Base-by-base conservation (phyloP, 1,284 basidiomycete species). In the Ceratorhiza oryzae-sativae region DNA sequence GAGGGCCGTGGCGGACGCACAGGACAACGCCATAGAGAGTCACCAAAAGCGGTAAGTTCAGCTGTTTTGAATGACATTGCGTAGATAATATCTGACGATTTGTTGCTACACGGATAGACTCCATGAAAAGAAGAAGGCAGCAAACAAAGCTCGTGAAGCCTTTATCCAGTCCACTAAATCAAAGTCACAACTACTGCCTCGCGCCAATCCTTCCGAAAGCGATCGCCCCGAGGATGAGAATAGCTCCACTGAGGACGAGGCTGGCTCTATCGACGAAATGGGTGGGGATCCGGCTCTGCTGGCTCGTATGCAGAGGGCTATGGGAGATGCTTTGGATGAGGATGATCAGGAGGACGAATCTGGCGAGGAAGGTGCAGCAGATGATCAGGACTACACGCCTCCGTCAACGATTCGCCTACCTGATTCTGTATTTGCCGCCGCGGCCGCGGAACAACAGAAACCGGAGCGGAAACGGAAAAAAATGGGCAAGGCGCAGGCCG, bases 141-240 rank as follows among this genome's bases (percentile, higher is more conserved):
- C 30, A 18, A 67, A 67, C 15, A 67, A 67, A 42, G 36, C 32
- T 15, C 46, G 34, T 3, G 62, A 67, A 15, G 49, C 30, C n/a
- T 67, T 67, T 46, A 67, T 67, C 20, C 48, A 55, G 23, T 67
- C 46, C 23, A 67, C 62, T 1, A 67, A 67, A 30, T 55, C 49
- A 1, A 58, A 58, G 39, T 39, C 55, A 20, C 36, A 12, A 1
- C n/a, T 9, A 23, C 18, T 20, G 55, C 32, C 30, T 18, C n/a
- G 2, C 8, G 1, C 32, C n/a, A 4, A 10, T 39, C 20, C n/a
- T 18, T 36, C 39, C 5, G 25, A 8, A 15, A 18, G n/a, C 39
- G 30, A 49, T 15, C 45, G 9, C 3, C 2, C 20, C 9, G 61
- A 63, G 1, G 45, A 34, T 4, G 42, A 34, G 32, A 23, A 36